Evolutionary conservation across 2,329 filamentous ascomycete species (phyloP).

Genomic region (Arthrobotrys musiformis): DNA sequence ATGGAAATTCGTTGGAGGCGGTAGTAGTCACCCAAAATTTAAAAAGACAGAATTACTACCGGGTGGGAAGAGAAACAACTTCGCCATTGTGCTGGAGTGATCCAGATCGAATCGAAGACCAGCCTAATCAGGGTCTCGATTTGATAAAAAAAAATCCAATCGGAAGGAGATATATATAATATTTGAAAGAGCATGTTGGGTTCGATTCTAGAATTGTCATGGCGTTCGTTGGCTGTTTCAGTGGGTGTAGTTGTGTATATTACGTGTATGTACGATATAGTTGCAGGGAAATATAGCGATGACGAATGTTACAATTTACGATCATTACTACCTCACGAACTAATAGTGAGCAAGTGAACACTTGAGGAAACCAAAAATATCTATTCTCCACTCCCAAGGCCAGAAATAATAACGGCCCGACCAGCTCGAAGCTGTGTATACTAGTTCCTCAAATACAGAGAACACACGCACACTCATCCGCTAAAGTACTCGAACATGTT

Average conservation of each 20-base stretch:
- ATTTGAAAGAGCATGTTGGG: background rate
- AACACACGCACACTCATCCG: slow-evolving; percentile 33
- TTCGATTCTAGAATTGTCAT: too few species aligned
- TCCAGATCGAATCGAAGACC: too few species aligned
- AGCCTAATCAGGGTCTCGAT: too few species aligned
- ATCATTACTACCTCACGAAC: background rate
- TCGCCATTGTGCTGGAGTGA: slow-evolving; percentile 76
- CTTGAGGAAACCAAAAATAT: background rate
- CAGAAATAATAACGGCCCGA: background rate
- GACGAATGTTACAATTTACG: background rate
- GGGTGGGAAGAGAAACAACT: slow-evolving; percentile 85
- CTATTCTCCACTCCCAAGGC: slow-evolving; percentile 18
- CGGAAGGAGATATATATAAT: background rate
- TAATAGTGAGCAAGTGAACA: background rate
- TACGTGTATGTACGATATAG: slow-evolving; percentile 9
- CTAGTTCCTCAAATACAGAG: slow-evolving; percentile 9
- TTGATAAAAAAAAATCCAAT: too few species aligned
- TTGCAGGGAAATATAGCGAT: background rate
- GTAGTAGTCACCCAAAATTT: slow-evolving; percentile 63
- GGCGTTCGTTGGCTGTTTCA: slow-evolving; percentile 3
- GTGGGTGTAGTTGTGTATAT: background rate
- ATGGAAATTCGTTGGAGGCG: slow-evolving; percentile 70
- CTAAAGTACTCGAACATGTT: slow-evolving; percentile 36
- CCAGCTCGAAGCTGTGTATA: background rate
- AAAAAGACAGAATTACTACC: slow-evolving; percentile 81